Percentiles rank a stretch among this genome's conserved stretches.
Conservation (phyloP, 208 protist species). For the Acanthamoeba castellanii region DNA sequence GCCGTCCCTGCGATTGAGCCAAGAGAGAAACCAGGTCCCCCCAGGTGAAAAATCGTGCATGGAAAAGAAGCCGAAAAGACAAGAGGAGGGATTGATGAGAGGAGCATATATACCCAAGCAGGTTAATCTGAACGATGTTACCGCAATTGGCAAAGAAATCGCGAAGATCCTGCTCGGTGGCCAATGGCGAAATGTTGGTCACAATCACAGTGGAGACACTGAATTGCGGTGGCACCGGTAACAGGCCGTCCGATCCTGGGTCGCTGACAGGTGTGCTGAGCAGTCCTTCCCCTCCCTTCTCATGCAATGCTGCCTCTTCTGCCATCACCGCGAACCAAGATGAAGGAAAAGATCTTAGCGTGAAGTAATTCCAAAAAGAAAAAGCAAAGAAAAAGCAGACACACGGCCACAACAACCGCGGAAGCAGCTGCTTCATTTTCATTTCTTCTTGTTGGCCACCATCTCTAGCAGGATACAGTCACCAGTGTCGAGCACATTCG, state of each 20-base stretch:
- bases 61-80: not conserved
- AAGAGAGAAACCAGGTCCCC: too few relatives aligned
- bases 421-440: too few relatives aligned
- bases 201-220: slow-evolving; percentile 18
- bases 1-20: not conserved
- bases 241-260: not conserved
- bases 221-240: slow-evolving; percentile 28
- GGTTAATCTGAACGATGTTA: not conserved
- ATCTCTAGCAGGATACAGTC: slow-evolving; percentile 51
- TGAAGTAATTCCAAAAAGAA: not conserved
- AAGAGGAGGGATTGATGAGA: not conserved
- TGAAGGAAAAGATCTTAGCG: not conserved
- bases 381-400: not conserved
- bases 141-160: slow-evolving; percentile 38
- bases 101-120: not conserved
- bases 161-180: not conserved
- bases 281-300: not conserved
- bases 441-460: slow-evolving; percentile 46
- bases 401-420: too few relatives aligned
- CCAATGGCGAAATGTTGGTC: slow-evolving; percentile 36
- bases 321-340: not conserved
- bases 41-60: too few relatives aligned
- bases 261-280: not conserved
- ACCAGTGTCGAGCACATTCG: not conserved
- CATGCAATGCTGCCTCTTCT: not conserved